Conservation (phyloP, 768 basidiomycete species). For the Lentinus tigrinus region DNA sequence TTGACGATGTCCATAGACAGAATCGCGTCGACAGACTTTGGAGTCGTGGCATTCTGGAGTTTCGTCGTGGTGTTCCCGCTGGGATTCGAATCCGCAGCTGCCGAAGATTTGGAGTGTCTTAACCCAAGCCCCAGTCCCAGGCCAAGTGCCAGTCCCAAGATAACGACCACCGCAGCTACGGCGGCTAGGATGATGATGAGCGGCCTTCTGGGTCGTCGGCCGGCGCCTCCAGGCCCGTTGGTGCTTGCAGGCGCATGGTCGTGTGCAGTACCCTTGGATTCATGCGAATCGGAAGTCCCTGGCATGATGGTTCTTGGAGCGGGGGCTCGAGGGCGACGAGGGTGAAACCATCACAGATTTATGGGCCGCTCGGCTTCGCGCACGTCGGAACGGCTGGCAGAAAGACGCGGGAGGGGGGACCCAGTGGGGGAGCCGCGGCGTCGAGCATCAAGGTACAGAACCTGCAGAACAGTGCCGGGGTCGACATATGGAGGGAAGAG, state of each 20-base stretch:
- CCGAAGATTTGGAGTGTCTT: background rate
- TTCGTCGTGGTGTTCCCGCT: background rate
- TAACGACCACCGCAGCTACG: constrained; percentile 7
- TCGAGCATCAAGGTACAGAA: no score
- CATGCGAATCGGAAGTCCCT: background rate
- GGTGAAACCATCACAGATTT: no score
- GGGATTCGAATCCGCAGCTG: background rate
- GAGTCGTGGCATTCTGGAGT: constrained; percentile 6
- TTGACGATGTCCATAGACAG: constrained; percentile 3
- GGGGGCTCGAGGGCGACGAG: no score
- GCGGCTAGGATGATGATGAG: background rate
- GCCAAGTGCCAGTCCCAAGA: constrained; percentile 19
- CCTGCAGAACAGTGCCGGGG: no score
- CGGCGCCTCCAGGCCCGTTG: background rate
- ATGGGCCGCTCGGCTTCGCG: no score
- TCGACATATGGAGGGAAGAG: no score
- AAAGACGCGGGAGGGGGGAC: no score
- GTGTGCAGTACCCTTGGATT: background rate
- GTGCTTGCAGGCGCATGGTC: background rate
- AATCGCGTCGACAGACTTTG: constrained; percentile 1
- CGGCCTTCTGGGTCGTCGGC: background rate
- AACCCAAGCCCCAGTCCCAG: constrained; percentile 27
- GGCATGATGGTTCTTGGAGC: background rate
- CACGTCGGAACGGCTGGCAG: no score
- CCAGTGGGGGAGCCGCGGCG: no score